Evolutionary conservation across 805 yeast genomes (phyloP).

Genomic region (Metschnikowia lunata): DNA sequence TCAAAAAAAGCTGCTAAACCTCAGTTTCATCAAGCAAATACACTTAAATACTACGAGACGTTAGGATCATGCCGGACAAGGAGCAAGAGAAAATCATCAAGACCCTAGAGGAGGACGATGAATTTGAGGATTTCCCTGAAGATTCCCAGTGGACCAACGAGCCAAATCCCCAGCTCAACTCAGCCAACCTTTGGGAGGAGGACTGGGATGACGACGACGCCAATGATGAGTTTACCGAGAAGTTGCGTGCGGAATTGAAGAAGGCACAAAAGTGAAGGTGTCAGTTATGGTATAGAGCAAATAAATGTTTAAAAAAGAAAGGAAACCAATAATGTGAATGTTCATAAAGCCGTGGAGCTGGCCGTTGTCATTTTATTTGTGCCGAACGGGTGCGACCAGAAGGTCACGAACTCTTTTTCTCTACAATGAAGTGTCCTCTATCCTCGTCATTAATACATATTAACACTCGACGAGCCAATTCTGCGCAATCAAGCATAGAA

Average conservation of each 20-base stretch:
- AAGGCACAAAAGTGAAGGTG: slow-evolving; percentile 15
- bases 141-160: slow-evolving; percentile 71
- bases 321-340: not conserved
- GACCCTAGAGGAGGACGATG: slow-evolving; percentile 92
- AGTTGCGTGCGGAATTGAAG: slow-evolving; percentile 51
- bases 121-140: slow-evolving; percentile 93
- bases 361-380: too few relatives aligned
- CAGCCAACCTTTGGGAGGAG: slow-evolving; percentile 82
- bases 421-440: too few relatives aligned
- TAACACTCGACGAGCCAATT: too few relatives aligned
- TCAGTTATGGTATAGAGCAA: not conserved
- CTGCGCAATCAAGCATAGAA: slow-evolving; percentile 71
- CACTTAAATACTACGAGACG: not conserved
- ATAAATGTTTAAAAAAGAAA: not conserved
- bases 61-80: slow-evolving; percentile 13
- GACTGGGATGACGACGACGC: slow-evolving; percentile 97
- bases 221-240: slow-evolving; percentile 80
- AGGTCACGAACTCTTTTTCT: too few relatives aligned
- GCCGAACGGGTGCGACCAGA: too few relatives aligned
- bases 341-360: too few relatives aligned
- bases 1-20: too few relatives aligned
- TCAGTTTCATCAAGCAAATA: too few relatives aligned
- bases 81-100: slow-evolving; percentile 47
- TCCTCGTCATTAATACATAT: too few relatives aligned
- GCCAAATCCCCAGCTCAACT: slow-evolving; percentile 49